Base-by-base conservation (phyloP, 179 eudicot genomes). In the Spergularia azorica region DNA sequence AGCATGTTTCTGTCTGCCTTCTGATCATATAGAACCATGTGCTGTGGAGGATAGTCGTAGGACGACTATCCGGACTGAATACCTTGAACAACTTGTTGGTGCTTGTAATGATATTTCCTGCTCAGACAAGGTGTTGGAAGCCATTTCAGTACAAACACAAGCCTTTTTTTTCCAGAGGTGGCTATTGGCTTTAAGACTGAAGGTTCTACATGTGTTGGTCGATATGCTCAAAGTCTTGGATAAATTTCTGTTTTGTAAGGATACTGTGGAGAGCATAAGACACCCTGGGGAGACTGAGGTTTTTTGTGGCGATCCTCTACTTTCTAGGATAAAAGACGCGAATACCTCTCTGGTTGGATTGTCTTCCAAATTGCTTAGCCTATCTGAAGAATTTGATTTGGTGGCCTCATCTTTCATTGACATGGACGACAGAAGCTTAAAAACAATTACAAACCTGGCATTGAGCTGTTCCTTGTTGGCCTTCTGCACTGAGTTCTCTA, bases 401-500 rank as follows among this genome's bases (percentile, higher is more conserved):
- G 74, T 93, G n/a, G 83, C 84, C 84, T 79, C 88, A 57, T 85
- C 91, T 80, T 91, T 89, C 75, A 72, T 82, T 70, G 94, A 85
- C 82, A 83, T 91, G 79, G 92, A 90, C 83, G 77, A 77, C 41
- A 82, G 80, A 78, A 90, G 92, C 82, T 75, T 81, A 59, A 83
- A 71, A 76, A 72, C 76, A 51, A 72, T 91, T 73, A 87, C 92
- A n/a, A 67, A 84, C 55, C 78, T 84, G 71, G 91, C 97, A 63
- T 67, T 86, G 8, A 77, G 84, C 75, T 93, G 95, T 83, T 93
- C 97, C 15, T 17, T 90, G 60, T 83, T 95, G 84, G 97, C 92
- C 60, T 91, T 91, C 71, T 80, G 85, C 75, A 76, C 87, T 54
- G 88, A 87, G 76, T 87, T 84, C 79, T 73, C 86, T 63, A 87